Evolutionary conservation across 202 grass and related monocot genomes (phyloP), one percentile per base, ranked within the genome.

Genomic region (Panicum virgatum): DNA sequence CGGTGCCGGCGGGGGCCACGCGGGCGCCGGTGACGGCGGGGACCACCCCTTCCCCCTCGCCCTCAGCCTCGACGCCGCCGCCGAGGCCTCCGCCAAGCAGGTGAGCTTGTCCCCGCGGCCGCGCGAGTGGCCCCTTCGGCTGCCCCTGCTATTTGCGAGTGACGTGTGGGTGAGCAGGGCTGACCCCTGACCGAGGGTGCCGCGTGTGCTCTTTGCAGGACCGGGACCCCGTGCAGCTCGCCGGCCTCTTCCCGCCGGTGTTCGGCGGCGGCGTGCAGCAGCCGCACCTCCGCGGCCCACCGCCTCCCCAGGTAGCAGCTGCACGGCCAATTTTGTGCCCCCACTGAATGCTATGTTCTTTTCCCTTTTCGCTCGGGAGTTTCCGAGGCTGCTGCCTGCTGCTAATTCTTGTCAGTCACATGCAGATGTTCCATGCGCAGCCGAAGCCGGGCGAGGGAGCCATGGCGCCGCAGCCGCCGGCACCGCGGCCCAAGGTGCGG

Each of bases 401-500:
- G 67, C 44, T 88, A 1, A 69, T 73, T 51, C 37, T 6, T 26
- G 14, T 73, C 53, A 27, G 23, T 40, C 73, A 29, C 75, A 27
- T 30, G 25, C 75, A 97, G 94, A 78, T 82, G 58, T 97, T 94
- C 78, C 91, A 97, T 66, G 80, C 66, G 58, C 94, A 90, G 78
- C 94, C 83, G 27, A 82, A 85, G 68, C 89, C 74, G 20, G 90
- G 79, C 2, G 87, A 88, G 25, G 91, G 85, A 68, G 69, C 82
- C 66, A 61, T 83, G 66, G 77, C 22, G 54, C 81, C 76, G 12
- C 95, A 98, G 80, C 92, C 86, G 2, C 94, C 89, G 3, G 91
- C 89, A 8, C 94, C 94, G 19, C 89, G 91, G 44, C 89, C 91
- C 0, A 97, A 97, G 80, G 91, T 92, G 79, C 85, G 91, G 50